Base-by-base conservation (phyloP, 441 rosid species). In the Francoa sonchifolia region DNA sequence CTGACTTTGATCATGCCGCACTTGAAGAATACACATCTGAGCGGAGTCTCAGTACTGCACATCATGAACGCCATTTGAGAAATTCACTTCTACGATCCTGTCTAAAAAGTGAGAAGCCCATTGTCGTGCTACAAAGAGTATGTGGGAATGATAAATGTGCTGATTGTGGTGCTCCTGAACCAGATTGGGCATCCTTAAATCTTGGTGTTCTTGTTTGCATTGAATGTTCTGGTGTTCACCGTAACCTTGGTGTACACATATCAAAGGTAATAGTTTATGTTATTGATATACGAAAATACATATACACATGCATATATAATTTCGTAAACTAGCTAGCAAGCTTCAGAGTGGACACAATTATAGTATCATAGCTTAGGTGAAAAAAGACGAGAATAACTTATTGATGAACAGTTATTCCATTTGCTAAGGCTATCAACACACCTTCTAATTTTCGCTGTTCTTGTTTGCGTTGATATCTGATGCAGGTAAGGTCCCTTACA, bases 181-280 rank as follows among this genome's bases (percentile, higher is more conserved):
- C 97, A 39, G 95, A 93, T 66, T 93, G 99, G 99, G 97, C 99
- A 19, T 93, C 99, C 50, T 68, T 93, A 54, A 88, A 93, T 62
- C 74, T 88, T 6, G 97, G 99, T 14, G 80, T 88, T 69, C 99
- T 84, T 59, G 83, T 93, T 71, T 93, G 99, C 70, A 93, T 88
- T 0, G 94, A 84, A 48, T 93, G 99, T 68, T 93, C 99, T 43
- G 97, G 97, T 52, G 94, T 93, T 74, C 99, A 93, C 50, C 90
- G 96, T 26, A 93, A 93, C 61, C 99, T 93, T 50, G 97, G 96
- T 49, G 99, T 88, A 31, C 97, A 93, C 55, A 74, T 93, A 56
- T 93, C 99, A 19, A 93, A 93, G 95, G 99, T 80, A 68, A 62
- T 48, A 27, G 25, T 33, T 3, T 21, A 13, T 44, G 16, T 41